These are phyloP conservation scores for Blastocystis sp. DNA, from an alignment of 352 stramenopile species.

Conservation along the genomic window DNA sequence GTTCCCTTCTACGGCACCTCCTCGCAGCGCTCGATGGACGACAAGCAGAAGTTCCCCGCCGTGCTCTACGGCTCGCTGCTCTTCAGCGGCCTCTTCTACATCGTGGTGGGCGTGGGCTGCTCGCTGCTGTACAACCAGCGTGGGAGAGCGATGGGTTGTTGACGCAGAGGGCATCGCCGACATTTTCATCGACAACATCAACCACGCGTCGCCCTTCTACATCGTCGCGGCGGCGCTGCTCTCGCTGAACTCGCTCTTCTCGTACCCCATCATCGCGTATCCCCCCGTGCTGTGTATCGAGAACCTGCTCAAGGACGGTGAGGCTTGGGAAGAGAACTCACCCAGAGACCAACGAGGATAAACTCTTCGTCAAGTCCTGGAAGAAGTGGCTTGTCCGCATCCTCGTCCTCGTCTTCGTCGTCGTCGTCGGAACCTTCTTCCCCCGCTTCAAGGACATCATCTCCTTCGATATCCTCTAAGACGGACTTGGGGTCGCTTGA, in stretches of 20 bases:
- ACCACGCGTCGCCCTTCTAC: neutral
- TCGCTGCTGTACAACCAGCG: neutral
- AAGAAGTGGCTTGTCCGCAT: slow-evolving; percentile 17
- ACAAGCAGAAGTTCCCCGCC: slow-evolving; percentile 7
- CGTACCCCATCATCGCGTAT: slow-evolving; percentile 25
- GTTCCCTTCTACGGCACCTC: slow-evolving; percentile 33
- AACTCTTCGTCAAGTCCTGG: neutral
- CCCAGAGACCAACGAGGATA: slow-evolving; percentile 20
- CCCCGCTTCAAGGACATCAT: slow-evolving; percentile 25
- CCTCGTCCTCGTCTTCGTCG: neutral
- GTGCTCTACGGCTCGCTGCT: slow-evolving; percentile 20
- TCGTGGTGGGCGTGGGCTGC: slow-evolving; percentile 1
- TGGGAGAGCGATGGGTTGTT: neutral
- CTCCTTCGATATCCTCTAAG: slow-evolving; percentile 6
- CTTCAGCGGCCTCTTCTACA: slow-evolving; percentile 17
- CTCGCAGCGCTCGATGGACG: slow-evolving; percentile 30
- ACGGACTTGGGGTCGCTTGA: neutral
- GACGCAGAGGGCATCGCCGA: neutral
- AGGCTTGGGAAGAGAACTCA: neutral
- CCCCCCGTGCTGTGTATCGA: slow-evolving; percentile 16
- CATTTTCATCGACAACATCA: slow-evolving; percentile 38
- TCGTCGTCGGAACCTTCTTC: slow-evolving; percentile 14
- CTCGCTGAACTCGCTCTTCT: slow-evolving; percentile 2
- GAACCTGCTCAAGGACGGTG: neutral
- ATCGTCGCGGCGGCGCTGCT: neutral